A percentile compares a stretch with the other conserved stretches of the same genome.
Conservation (phyloP, 208 protist genomes). For the Trypanosoma brucei region DNA sequence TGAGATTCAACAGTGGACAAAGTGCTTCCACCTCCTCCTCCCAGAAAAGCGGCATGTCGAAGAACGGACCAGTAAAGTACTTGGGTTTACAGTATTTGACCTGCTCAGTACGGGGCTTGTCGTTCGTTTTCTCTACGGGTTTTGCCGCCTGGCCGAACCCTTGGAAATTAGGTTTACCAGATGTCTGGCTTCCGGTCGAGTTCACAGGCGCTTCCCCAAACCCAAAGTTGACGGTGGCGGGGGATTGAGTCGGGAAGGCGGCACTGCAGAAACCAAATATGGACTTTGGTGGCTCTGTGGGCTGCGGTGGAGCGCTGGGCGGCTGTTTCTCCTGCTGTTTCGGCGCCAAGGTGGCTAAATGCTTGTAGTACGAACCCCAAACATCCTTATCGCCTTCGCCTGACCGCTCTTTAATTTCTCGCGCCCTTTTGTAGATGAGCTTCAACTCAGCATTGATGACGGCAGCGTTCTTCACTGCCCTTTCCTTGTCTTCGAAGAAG, state of each 20-base stretch:
- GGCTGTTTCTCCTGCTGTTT: background rate
- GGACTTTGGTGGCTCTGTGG: background rate
- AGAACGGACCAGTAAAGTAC: slow-evolving; percentile 77
- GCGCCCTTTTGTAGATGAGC: slow-evolving; percentile 52
- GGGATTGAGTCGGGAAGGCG: background rate
- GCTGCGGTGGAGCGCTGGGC: background rate
- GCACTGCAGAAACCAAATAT: slow-evolving; percentile 13
- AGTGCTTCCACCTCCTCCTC: slow-evolving; percentile 62
- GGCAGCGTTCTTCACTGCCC: slow-evolving; percentile 28
- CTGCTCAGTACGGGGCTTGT: slow-evolving; percentile 9
- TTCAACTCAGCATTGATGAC: slow-evolving; percentile 71
- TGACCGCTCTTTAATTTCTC: slow-evolving; percentile 39
- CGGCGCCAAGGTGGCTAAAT: background rate
- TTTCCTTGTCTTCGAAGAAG: slow-evolving; percentile 47
- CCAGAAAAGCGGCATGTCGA: slow-evolving; percentile 84
- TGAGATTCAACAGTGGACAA: slow-evolving; percentile 72
- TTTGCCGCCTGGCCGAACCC: slow-evolving; percentile 10
- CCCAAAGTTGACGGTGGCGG: slow-evolving; percentile 16
- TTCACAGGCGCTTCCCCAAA: slow-evolving; percentile 13
- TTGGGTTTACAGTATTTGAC: slow-evolving; percentile 53
- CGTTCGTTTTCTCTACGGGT: slow-evolving; percentile 16
- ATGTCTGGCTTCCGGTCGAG: background rate
- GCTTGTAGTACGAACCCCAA: slow-evolving; percentile 42
- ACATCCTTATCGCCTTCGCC: slow-evolving; percentile 42
- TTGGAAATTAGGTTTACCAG: slow-evolving; percentile 2